Evolutionary conservation across 2,329 filamentous ascomycete species (phyloP), one percentile per base, ranked within the genome.

Genomic region (Didymella arachidicola): DNA sequence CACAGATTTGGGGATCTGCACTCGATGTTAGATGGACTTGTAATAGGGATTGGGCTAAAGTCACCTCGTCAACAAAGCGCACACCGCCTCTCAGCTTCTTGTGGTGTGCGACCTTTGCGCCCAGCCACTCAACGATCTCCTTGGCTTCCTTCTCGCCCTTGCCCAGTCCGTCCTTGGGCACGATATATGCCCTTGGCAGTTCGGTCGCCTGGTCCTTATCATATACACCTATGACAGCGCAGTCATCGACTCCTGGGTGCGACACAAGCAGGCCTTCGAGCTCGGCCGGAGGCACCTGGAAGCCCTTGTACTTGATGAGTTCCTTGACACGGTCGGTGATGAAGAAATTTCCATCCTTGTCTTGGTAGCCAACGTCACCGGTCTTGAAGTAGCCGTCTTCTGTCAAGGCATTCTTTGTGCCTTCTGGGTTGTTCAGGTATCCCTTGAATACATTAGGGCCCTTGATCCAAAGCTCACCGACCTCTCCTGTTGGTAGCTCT

Each of bases 361-460:
- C 91, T 69, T 91, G 86, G 64, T 91, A 88, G 4, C 92, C 91
- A 26, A 97, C 87, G 70, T 97, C 93, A 2, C 93, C 93, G 0
- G 93, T 97, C 77, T 89, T 93, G 83, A 96, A 97, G 81, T 88
- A 97, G 1, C 92, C 92, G 64, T 96, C 92, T 0, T 80, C 66
- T 2, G 89, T 90, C 61, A 95, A 87, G 0, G 89, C 87, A 44
- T 91, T 87, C 2, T 80, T 81, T 2, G 91, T 92, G 2, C 88
- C 86, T 61, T 89, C 85, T 0, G 87, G 84, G 57, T 90, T 90
- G 69, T 92, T 91, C 66, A 89, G 83, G 72, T 94, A 96, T 1
- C 91, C 92, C 66, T 85, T 82, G 79, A 93, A 93, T 18, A 94
- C 81, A 61, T 95, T 95, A 0, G 92, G 91, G 0, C 92, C 92